Base-by-base conservation (phyloP, 768 basidiomycete genomes). In the Phlegmacium glaucopus region DNA sequence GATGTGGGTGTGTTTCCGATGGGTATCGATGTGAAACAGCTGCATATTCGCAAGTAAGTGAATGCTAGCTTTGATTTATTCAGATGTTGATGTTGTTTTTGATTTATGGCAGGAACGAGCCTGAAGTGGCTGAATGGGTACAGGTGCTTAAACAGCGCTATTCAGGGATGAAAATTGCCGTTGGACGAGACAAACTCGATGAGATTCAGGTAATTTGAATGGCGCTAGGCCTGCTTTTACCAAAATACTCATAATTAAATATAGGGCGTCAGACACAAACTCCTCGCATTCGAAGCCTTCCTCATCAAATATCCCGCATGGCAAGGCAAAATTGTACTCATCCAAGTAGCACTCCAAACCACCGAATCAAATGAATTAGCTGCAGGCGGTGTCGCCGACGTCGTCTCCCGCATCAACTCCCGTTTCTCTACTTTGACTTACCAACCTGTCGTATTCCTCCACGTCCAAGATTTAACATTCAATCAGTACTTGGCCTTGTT, bases 1-100 rank as follows among this genome's bases (percentile, higher is more conserved):
- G 87, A 92, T 56, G 89, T 92, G 11, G 87, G 84, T 1, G 87
- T 87, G n/a, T 90, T 91, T 61, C 87, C 90, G 0, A 91, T 92
- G 82, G 90, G 91, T 6, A 92, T 94, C 47, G 90, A 94, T 58
- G 87, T 92, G 5, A 66, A 67, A 45, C 74, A 78, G 42, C 63
- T 92, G 38, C 79, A 79, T 51, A 74, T 79, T 53, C 83, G 83
- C 65, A 83, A 80, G 85, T 83, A 29, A 22, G 64, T 47, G 38
- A 13, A 49, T 9, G 12, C 42, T 38, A 34, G 32, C 10, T 38
- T 12, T 45, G 36, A 17, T 16, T 4, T 44, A 28, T 12, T 40
- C 17, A 15, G 1, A 6, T 28, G 25, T 9, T 18, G 8, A 42
- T 17, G 47, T 15, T 38, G 26, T 34, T n/a, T n/a, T n/a, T n/a